Evolutionary conservation across 257 asterid species (phyloP).

Genomic region (Gentiana macrophylla): DNA sequence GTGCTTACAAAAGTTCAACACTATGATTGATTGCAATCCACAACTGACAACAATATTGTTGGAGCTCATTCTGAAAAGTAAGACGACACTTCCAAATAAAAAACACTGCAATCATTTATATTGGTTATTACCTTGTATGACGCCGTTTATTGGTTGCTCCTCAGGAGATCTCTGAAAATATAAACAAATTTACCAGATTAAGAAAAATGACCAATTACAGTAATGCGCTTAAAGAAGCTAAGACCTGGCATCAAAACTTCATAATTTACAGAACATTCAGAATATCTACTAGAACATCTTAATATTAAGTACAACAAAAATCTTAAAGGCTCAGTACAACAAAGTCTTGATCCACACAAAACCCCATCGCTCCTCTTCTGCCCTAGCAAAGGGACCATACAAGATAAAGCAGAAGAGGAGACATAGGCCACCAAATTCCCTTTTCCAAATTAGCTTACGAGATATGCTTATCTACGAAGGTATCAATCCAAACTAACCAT

Average conservation of each 20-base stretch:
- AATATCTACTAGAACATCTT: neutral
- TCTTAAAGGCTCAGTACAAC: no score
- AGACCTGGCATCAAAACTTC: neutral
- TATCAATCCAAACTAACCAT: neutral
- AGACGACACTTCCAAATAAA: neutral
- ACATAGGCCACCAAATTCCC: no score
- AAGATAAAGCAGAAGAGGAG: no score
- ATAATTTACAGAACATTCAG: neutral
- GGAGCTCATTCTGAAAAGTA: neutral
- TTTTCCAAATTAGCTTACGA: no score
- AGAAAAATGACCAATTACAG: neutral
- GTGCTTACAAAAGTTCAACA: neutral
- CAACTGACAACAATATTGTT: neutral
- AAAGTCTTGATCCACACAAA: no score
- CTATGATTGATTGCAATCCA: neutral
- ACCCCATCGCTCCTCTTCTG: no score
- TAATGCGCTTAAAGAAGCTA: neutral
- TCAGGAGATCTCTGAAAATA: constrained; percentile 42
- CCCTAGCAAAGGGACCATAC: no score
- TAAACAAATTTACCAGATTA: constrained; percentile 5
- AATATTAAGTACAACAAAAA: no score
- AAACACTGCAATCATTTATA: neutral
- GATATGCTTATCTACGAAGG: neutral
- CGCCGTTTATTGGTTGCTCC: constrained; percentile 22
- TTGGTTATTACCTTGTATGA: constrained; percentile 44